Evolutionary conservation across 192 early-diverging fungal genomes (phyloP), one percentile per base, ranked within the genome.

Genomic region (Linnemannia exigua): DNA sequence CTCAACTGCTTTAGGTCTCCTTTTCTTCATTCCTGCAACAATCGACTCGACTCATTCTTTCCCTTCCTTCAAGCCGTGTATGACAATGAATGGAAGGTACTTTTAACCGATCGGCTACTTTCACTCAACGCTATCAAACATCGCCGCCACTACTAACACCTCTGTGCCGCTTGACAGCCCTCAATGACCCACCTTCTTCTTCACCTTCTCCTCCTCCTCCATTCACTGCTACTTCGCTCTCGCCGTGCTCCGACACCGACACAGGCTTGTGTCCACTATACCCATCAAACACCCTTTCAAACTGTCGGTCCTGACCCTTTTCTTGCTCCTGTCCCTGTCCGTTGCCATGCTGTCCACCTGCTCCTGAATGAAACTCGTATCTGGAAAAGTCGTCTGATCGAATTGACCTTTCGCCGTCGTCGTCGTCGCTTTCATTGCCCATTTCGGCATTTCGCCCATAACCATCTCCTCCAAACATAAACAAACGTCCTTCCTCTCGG

Each of bases 381-480:
- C 71, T 61, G 16, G 54, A 47, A 17, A 80, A 41, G 38, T 80
- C 79, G 51, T 80, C 79, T 31, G 79, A 80, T 1, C 79, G 71
- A 74, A 73, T 73, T 37, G 58, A 37, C 38, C 41, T 61, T 58
- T 72, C 69, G 7, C 71, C 77, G 35, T 67, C 71, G 17, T 50
- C 72, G 11, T 44, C 70, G 3, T 74, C 71, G 12, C 36, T 44
- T 11, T n/a, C 71, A 3, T n/a, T 33, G 19, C 58, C 51, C 31
- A 58, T 28, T n/a, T 72, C 68, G 38, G 44, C 25, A 8, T 51
- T 31, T n/a, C 25, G 20, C 47, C 41, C 47, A 28, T 4, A 9
- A 16, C 68, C 67, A 14, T 66, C 70, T 16, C 46, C 28, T 1
- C 51, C 70, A 47, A 71, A 72, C 54, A 47, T 37, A 61, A 68